Percentiles rank a stretch among this genome's conserved stretches.
These are phyloP conservation scores for Cutaneotrichosporon daszewskae DNA, from an alignment of 1,284 basidiomycete genomes.

Conservation along the genomic window DNA sequence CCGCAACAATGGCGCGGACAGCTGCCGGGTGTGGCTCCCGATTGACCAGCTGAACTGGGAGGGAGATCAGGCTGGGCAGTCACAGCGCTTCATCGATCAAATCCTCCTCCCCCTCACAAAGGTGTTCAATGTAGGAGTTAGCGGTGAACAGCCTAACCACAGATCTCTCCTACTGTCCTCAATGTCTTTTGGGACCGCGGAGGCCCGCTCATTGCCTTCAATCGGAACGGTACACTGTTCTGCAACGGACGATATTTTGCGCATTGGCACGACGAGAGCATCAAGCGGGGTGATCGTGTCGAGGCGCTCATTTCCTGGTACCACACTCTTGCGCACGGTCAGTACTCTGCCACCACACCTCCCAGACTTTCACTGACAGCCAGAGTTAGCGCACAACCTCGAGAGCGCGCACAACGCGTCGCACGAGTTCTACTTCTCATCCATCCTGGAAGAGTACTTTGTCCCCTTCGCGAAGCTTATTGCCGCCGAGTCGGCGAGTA, in stretches of 20 bases:
- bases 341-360: conserved; percentile 11
- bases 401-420: conserved; percentile 49
- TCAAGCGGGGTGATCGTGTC: background rate
- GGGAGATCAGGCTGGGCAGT: conserved; percentile 23
- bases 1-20: conserved; percentile 14
- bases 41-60: conserved; percentile 39
- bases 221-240: conserved; percentile 81
- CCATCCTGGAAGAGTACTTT: conserved; percentile 66
- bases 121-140: conserved; percentile 33
- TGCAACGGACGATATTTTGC: conserved; percentile 82
- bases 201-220: conserved; percentile 88
- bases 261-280: conserved; percentile 60
- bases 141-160: background rate
- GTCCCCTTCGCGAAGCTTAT: conserved; percentile 3
- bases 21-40: conserved; percentile 59
- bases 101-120: conserved; percentile 48
- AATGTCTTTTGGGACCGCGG: conserved; percentile 80
- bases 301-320: conserved; percentile 76
- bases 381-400: conserved; percentile 41
- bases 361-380: background rate
- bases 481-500: too few species aligned
- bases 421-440: conserved; percentile 91
- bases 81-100: conserved; percentile 60
- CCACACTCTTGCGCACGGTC: conserved; percentile 79
- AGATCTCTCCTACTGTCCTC: conserved; percentile 56